phyloP scores from a whole-genome alignment of 305 asterid genomes.

The Fraxinus velutina region DNA sequence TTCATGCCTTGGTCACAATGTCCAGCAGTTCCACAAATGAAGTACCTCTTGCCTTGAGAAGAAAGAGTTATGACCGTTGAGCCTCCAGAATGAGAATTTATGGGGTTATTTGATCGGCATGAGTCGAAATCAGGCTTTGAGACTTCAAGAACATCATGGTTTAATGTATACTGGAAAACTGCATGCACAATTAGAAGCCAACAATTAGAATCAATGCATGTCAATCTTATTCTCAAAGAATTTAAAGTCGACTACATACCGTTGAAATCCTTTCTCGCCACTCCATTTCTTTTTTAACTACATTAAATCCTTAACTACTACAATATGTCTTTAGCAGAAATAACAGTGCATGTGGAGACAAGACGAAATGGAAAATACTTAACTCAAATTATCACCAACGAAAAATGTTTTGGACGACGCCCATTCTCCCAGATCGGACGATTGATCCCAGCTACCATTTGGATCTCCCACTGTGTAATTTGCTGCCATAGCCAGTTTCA shows the following conservation, averaged over 20 bases:
- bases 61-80: conserved; percentile 39
- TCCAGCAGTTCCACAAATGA: conserved; percentile 50
- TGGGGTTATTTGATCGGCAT: conserved; percentile 41
- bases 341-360: not conserved
- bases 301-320: not conserved
- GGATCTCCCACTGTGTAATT: conserved; percentile 53
- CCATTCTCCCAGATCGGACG: conserved; percentile 44
- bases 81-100: conserved; percentile 41
- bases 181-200: conserved; percentile 17
- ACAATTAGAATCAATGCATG: not conserved
- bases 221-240: not conserved
- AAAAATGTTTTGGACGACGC: conserved; percentile 40
- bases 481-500: conserved; percentile 38
- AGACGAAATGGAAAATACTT: conserved; percentile 17
- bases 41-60: conserved; percentile 55
- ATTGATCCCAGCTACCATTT: conserved; percentile 54
- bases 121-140: conserved; percentile 44
- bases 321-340: not conserved
- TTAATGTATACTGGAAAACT: conserved; percentile 48
- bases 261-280: not conserved
- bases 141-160: conserved; percentile 59
- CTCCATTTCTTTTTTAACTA: not conserved
- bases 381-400: conserved; percentile 51
- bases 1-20: conserved; percentile 74
- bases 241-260: not conserved